phyloP scores from a whole-genome alignment of 2,329 filamentous ascomycete genomes.

The Penicillium verrucosum region DNA sequence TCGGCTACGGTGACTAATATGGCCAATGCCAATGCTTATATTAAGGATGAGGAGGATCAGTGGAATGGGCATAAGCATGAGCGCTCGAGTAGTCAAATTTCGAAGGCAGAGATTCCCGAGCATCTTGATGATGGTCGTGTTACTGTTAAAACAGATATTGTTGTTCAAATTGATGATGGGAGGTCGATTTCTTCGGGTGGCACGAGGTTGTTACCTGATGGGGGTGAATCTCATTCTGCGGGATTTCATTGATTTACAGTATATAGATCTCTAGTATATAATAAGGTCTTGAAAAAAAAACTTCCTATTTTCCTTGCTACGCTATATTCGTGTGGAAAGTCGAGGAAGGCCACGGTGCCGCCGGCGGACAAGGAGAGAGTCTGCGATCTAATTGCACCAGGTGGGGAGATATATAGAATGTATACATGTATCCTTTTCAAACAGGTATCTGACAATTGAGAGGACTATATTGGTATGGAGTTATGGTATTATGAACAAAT shows the following conservation, averaged over 20 bases:
- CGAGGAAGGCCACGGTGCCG: no score
- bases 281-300: no score
- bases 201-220: conserved; percentile 15
- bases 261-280: background rate
- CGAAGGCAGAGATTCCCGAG: conserved; percentile 11
- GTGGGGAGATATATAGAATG: no score
- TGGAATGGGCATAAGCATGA: conserved; percentile 9
- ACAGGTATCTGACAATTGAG: no score
- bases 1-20: conserved; percentile 9
- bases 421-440: no score
- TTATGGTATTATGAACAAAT: background rate
- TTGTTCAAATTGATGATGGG: conserved; percentile 26
- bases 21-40: background rate
- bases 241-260: background rate
- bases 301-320: background rate
- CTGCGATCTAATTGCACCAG: no score
- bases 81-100: conserved; percentile 12
- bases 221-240: conserved; percentile 2
- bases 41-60: conserved; percentile 17
- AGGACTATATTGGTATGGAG: background rate
- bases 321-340: no score
- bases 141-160: conserved; percentile 33
- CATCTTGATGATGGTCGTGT: conserved; percentile 19
- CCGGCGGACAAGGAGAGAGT: no score
- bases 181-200: conserved; percentile 18